Evolutionary conservation across 2,329 filamentous ascomycete genomes (phyloP).

Genomic region (Diplodia scrobiculata): DNA sequence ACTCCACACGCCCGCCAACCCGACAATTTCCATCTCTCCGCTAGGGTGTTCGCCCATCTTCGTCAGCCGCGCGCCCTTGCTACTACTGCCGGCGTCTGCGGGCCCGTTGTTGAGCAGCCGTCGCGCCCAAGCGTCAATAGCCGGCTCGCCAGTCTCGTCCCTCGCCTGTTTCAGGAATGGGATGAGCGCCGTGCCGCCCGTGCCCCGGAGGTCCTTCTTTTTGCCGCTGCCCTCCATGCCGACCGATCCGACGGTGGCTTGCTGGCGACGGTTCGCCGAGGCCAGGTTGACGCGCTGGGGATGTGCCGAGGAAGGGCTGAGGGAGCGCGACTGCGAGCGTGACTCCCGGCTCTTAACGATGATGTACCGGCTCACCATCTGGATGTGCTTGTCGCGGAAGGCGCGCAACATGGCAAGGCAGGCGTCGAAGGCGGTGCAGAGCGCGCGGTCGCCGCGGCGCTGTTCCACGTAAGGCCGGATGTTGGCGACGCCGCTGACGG

Average conservation of each 20-base stretch:
- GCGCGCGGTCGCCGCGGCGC: conserved; percentile 61
- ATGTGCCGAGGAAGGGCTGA: conserved; percentile 48
- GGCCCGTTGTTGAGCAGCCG: conserved; percentile 60
- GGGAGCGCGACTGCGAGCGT: conserved; percentile 59
- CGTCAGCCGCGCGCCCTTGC: conserved; percentile 52
- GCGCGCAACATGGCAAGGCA: conserved; percentile 77
- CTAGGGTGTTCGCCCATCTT: conserved; percentile 58
- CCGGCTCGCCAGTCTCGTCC: conserved; percentile 92
- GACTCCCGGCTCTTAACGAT: conserved; percentile 81
- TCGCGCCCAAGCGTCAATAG: conserved; percentile 68
- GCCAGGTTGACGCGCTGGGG: conserved; percentile 61
- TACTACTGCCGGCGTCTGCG: conserved; percentile 40
- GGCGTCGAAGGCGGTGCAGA: conserved; percentile 84
- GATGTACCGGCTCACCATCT: conserved; percentile 94
- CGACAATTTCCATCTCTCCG: conserved; percentile 62
- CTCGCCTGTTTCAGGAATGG: conserved; percentile 95
- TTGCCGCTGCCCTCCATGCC: conserved; percentile 31
- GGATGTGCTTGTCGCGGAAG: conserved; percentile 91
- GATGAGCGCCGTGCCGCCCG: conserved; percentile 89
- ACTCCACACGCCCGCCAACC: conserved; percentile 84
- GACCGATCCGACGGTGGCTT: conserved; percentile 30
- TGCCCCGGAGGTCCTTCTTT: conserved; percentile 71
- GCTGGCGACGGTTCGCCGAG: conserved; percentile 46
- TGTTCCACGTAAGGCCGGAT: conserved; percentile 78
- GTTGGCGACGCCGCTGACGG: conserved; percentile 78